These are phyloP conservation scores for Pneumocystis sp. DNA, from an alignment of 1,139 yeast genomes.

Conservation along the genomic window DNA sequence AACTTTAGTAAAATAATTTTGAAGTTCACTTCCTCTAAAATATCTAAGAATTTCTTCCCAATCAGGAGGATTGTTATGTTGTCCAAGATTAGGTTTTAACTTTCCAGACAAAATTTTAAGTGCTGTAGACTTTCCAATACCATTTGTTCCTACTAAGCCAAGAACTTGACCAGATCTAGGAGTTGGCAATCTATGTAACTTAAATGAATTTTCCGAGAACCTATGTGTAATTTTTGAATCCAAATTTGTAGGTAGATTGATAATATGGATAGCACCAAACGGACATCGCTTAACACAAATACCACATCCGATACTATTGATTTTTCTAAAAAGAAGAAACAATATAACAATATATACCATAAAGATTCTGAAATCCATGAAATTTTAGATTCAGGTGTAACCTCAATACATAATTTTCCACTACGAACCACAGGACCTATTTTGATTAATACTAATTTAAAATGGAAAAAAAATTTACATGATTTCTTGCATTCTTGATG, in stretches of 20 bases:
- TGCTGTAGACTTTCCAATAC: slow-evolving; percentile 98
- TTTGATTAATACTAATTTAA: background rate
- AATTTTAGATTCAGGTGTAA: slow-evolving; percentile 73
- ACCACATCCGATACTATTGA: slow-evolving; percentile 77
- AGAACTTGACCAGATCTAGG: slow-evolving; percentile 98
- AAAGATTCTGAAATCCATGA: slow-evolving; percentile 90
- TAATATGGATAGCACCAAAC: slow-evolving; percentile 87
- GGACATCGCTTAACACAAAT: slow-evolving; percentile 98
- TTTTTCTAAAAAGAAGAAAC: background rate
- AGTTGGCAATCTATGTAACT: slow-evolving; percentile 89
- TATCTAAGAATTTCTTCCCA: slow-evolving; percentile 86
- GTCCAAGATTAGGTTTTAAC: slow-evolving; percentile 91
- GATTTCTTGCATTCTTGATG: slow-evolving; percentile 94
- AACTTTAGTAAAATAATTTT: slow-evolving; percentile 84
- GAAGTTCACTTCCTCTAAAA: slow-evolving; percentile 94
- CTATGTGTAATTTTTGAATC: slow-evolving; percentile 89
- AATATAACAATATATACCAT: slow-evolving; percentile 29
- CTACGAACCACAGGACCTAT: slow-evolving; percentile 78
- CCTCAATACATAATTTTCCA: slow-evolving; percentile 95
- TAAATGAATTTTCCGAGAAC: slow-evolving; percentile 94
- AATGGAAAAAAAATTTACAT: slow-evolving; percentile 27
- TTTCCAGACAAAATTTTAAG: slow-evolving; percentile 95
- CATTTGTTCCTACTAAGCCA: slow-evolving; percentile 95
- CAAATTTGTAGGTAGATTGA: slow-evolving; percentile 88
- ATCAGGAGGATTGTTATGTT: slow-evolving; percentile 88